phyloP scores from a whole-genome alignment of 148 eudicot species.

The Spergularia marina region DNA sequence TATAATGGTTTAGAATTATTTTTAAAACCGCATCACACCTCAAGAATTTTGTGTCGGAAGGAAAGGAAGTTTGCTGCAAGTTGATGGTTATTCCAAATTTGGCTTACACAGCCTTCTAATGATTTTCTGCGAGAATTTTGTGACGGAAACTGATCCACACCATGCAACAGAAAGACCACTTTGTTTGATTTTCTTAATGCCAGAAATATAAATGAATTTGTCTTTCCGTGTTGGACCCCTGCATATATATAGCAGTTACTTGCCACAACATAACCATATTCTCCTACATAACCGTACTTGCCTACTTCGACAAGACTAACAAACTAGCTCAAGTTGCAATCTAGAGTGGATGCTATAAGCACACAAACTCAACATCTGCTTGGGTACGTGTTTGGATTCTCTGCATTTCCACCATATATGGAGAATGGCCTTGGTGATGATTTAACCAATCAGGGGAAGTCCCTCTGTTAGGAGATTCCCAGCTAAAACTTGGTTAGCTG shows the following conservation, averaged over 20 bases:
- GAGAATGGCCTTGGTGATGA: background rate
- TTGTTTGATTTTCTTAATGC: background rate
- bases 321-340: conserved; percentile 11
- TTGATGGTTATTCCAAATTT: background rate
- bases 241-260: conserved; percentile 1
- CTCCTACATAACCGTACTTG: background rate
- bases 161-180: too few relatives aligned
- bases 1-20: too few relatives aligned
- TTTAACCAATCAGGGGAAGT: conserved; percentile 47
- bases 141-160: too few relatives aligned
- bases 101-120: background rate
- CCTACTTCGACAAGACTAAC: conserved; percentile 5
- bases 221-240: background rate
- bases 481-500: conserved; percentile 67
- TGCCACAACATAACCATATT: background rate
- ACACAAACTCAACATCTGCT: background rate
- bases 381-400: background rate
- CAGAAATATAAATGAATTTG: background rate
- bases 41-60: background rate
- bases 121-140: background rate
- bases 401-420: background rate
- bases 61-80: background rate
- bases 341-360: background rate
- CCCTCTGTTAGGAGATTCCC: conserved; percentile 61
- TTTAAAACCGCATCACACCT: too few relatives aligned